Conservation (phyloP, 164 flowering plant species). For the Vitis riparia region DNA sequence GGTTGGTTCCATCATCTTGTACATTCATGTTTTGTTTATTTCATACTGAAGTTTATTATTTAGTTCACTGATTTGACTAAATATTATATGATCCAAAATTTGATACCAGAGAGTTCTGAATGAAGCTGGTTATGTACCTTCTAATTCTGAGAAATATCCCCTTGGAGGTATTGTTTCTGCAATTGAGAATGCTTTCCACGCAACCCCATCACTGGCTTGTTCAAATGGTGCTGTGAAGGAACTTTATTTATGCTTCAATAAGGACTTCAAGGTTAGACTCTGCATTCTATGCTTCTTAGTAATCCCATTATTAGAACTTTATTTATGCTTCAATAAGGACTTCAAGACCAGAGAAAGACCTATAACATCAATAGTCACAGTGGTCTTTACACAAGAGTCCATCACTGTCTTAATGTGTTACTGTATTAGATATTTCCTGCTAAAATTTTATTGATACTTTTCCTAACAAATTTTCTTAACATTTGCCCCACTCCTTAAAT, state of each 20-base stretch:
- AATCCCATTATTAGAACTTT: slow-evolving; percentile 38
- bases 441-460: no score
- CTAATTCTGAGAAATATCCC: slow-evolving; percentile 71
- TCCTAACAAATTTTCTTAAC: no score
- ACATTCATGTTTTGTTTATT: no score
- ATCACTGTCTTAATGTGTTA: no score
- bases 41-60: background rate
- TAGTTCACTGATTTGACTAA: background rate
- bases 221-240: slow-evolving; percentile 68
- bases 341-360: slow-evolving; percentile 26
- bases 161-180: slow-evolving; percentile 73
- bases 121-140: slow-evolving; percentile 77
- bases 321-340: slow-evolving; percentile 78
- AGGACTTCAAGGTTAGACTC: slow-evolving; percentile 70
- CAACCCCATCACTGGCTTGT: slow-evolving; percentile 63
- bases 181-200: slow-evolving; percentile 70
- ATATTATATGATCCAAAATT: background rate
- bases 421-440: no score
- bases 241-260: slow-evolving; percentile 74
- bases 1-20: no score
- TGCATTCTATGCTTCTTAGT: background rate
- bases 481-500: no score
- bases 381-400: no score
- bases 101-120: slow-evolving; percentile 53
- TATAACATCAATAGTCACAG: no score